Evolutionary conservation across 2,329 filamentous ascomycete species (phyloP).

Genomic region (Alternaria sp.): DNA sequence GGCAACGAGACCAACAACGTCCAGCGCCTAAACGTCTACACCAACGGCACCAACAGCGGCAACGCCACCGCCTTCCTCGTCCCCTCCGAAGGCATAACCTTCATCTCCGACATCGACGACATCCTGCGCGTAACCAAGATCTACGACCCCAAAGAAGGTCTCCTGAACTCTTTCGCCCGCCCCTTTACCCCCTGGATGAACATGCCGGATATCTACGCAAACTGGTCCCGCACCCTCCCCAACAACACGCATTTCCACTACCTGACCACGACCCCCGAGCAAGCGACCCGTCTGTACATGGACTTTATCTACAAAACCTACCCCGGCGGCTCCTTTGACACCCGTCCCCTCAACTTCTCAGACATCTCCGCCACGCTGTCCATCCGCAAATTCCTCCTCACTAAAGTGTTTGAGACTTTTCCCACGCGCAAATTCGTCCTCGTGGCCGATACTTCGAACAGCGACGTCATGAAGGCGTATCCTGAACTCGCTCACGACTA

Average conservation of each 20-base stretch:
- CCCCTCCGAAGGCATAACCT: slow-evolving; percentile 70
- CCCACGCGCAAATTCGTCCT: slow-evolving; percentile 77
- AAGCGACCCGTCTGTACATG: slow-evolving; percentile 79
- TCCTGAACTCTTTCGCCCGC: slow-evolving; percentile 77
- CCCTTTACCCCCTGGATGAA: slow-evolving; percentile 76
- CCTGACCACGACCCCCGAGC: slow-evolving; percentile 79
- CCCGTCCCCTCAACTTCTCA: slow-evolving; percentile 76
- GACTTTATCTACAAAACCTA: slow-evolving; percentile 79
- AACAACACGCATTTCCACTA: slow-evolving; percentile 78
- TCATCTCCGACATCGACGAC: slow-evolving; percentile 80
- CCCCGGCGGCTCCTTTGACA: slow-evolving; percentile 78
- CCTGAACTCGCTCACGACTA: slow-evolving; percentile 68
- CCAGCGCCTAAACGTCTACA: slow-evolving; percentile 72
- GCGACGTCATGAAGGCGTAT: slow-evolving; percentile 73
- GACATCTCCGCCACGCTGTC: slow-evolving; percentile 73
- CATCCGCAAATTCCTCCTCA: slow-evolving; percentile 72
- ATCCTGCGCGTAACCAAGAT: slow-evolving; percentile 83
- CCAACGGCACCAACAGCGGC: slow-evolving; percentile 68
- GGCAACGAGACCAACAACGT: slow-evolving; percentile 70
- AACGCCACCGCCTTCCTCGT: slow-evolving; percentile 81
- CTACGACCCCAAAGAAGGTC: slow-evolving; percentile 74
- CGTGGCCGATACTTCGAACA: slow-evolving; percentile 77
- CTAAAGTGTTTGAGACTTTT: slow-evolving; percentile 76
- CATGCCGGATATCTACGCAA: slow-evolving; percentile 79
- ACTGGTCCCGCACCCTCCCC: slow-evolving; percentile 71